Evolutionary conservation across 176 grass and related monocot genomes (phyloP).

Genomic region (Carex myosuroides): DNA sequence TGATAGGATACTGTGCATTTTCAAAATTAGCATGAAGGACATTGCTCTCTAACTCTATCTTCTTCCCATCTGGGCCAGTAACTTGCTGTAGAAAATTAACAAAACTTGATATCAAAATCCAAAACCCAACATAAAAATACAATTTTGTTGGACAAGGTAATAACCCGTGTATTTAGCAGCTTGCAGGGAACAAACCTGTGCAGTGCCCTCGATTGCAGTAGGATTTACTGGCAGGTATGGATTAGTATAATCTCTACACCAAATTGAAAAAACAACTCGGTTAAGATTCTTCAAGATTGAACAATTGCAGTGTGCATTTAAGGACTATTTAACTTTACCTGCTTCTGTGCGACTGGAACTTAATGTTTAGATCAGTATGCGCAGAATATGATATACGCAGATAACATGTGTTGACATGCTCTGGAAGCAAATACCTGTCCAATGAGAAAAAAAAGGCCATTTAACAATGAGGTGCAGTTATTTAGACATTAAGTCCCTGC

Average conservation of each 20-base stretch:
- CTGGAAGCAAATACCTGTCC: slow-evolving; percentile 73
- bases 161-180: slow-evolving; percentile 15
- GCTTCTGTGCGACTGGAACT: slow-evolving; percentile 94
- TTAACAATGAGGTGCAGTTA: neutral
- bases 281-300: neutral
- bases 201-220: slow-evolving; percentile 62
- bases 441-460: slow-evolving; percentile 22
- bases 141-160: slow-evolving; percentile 17
- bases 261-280: slow-evolving; percentile 13
- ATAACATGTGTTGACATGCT: slow-evolving; percentile 69
- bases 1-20: slow-evolving; percentile 87
- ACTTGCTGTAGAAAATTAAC: slow-evolving; percentile 37
- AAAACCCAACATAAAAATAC: slow-evolving; percentile 1
- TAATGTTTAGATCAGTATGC: slow-evolving; percentile 92
- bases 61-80: slow-evolving; percentile 71
- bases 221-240: slow-evolving; percentile 92
- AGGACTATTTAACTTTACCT: slow-evolving; percentile 36
- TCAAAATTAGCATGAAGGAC: slow-evolving; percentile 93
- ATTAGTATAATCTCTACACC: slow-evolving; percentile 87
- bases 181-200: slow-evolving; percentile 52
- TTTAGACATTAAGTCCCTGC: neutral
- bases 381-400: slow-evolving; percentile 89
- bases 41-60: slow-evolving; percentile 78
- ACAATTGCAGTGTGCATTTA: neutral
- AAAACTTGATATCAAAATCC: slow-evolving; percentile 6